A percentile compares a stretch with the other conserved stretches of the same genome.
Evolutionary conservation across 306 rosid species (phyloP).

Genomic region (Lithocarpus polystachyus): DNA sequence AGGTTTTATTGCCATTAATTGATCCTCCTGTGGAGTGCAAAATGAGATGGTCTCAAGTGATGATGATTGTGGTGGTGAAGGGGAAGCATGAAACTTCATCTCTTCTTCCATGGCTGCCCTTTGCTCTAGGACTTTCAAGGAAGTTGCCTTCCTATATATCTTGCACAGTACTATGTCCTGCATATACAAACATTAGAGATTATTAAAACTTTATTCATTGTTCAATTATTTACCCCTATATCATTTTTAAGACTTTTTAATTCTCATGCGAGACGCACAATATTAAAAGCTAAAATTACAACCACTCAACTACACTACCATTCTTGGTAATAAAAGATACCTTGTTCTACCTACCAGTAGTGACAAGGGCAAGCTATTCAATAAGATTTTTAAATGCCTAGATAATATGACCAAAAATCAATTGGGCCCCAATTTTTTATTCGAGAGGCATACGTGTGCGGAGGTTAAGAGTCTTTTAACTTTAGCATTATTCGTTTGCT

Average conservation of each 20-base stretch:
- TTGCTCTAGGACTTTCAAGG: conserved; percentile 88
- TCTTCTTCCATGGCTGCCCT: conserved; percentile 84
- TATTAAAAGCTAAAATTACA: not conserved
- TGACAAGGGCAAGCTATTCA: no score
- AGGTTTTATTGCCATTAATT: conserved; percentile 8
- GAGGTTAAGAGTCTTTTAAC: no score
- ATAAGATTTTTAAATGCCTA: not conserved
- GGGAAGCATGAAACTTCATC: conserved; percentile 42
- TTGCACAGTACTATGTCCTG: conserved; percentile 92
- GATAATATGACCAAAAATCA: not conserved
- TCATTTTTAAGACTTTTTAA: no score
- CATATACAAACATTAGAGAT: not conserved
- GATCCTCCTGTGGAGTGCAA: conserved; percentile 34
- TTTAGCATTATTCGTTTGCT: no score
- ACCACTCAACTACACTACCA: not conserved
- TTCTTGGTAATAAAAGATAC: no score
- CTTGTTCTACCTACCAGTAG: no score
- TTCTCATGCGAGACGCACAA: no score
- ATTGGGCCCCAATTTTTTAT: not conserved
- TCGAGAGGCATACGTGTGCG: no score
- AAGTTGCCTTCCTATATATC: conserved; percentile 92
- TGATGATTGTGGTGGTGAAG: conserved; percentile 55
- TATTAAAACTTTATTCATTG: not conserved
- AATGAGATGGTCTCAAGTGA: conserved; percentile 49
- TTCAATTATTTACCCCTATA: no score